A percentile compares a stretch with the other conserved stretches of the same genome.
These are phyloP conservation scores for Leucocoprinus sp. DNA, from an alignment of 768 basidiomycete species.

Conservation along the genomic window DNA sequence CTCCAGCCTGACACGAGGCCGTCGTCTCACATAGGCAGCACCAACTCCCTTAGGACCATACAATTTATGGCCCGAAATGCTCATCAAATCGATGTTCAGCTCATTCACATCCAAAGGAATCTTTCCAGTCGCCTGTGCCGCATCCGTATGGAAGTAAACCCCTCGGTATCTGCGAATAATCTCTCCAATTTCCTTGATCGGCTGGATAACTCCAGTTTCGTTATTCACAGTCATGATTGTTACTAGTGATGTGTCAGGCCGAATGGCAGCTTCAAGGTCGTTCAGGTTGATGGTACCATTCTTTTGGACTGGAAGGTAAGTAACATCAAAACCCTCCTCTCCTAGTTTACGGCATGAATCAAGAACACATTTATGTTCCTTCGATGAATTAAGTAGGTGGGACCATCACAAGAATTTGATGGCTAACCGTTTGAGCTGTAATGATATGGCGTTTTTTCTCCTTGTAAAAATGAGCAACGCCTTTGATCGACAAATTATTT, in stretches of 20 bases:
- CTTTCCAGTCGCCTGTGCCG: slow-evolving; percentile 92
- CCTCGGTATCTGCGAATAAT: slow-evolving; percentile 82
- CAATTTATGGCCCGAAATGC: slow-evolving; percentile 94
- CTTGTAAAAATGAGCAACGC: slow-evolving; percentile 91
- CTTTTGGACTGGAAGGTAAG: slow-evolving; percentile 88
- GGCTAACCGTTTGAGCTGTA: slow-evolving; percentile 83
- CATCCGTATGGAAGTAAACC: slow-evolving; percentile 94
- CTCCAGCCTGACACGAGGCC: slow-evolving; percentile 89
- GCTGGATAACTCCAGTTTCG: slow-evolving; percentile 98
- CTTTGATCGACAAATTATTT: slow-evolving; percentile 97
- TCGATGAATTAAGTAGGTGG: slow-evolving; percentile 1
- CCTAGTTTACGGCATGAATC: slow-evolving; percentile 94
- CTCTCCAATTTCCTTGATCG: slow-evolving; percentile 89
- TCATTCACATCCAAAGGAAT: slow-evolving; percentile 90
- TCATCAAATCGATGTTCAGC: slow-evolving; percentile 92
- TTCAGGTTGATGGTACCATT: slow-evolving; percentile 79
- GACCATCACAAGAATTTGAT: not conserved
- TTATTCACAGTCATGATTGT: slow-evolving; percentile 99
- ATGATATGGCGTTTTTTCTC: slow-evolving; percentile 92
- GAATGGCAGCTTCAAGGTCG: slow-evolving; percentile 78
- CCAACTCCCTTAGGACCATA: slow-evolving; percentile 98
- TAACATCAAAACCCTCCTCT: slow-evolving; percentile 96
- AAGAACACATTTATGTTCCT: slow-evolving; percentile 99
- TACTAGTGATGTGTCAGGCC: slow-evolving; percentile 88
- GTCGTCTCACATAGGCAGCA: slow-evolving; percentile 85